Base-by-base conservation (phyloP, 805 yeast species). In the Saccharomycopsis babjevae region DNA sequence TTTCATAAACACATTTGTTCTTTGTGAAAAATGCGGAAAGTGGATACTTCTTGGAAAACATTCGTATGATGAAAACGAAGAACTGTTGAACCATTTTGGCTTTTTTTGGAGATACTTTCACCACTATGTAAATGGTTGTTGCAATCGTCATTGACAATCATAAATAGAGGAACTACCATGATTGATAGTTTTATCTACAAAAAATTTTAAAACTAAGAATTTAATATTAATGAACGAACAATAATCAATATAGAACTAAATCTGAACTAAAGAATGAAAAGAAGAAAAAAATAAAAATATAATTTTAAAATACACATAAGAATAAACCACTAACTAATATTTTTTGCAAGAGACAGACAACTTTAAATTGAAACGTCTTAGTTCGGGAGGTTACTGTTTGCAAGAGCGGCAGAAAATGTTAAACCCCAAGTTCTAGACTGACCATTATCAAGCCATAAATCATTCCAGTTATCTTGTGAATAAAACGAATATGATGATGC, bases 401-500 rank as follows among this genome's bases (percentile, higher is more conserved):
- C 65, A 10, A 64, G 32, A 50, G 63, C 1, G 84, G 81, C 96
- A 54, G 89, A 77, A 66, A 81, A 88, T 0, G 96, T 84, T 65
- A 91, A 76, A n/a, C 92, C 85, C 96, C 97, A 91, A 0, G 97
- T 86, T 64, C 84, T 74, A 20, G 93, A 84, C 77, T 90, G 93
- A 2, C 97, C 97, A 62, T 82, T 81, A 67, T 92, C 97, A 56
- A 92, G 80, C 66, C 79, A 79, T 3, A 69, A 66, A 18, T 74
- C 73, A 46, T 76, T 68, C 79, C 89, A 91, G 58, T 73, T 74
- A 3, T 75, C 66, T 43, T 81, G 69, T 1, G 84, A 70, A 70
- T 88, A 89, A 73, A 82, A 90, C 1, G 73, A 65, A 67, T 83
- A 89, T 0, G 96, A 77, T 0, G 78, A 59, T 36, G 69, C 65